Evolutionary conservation across 192 early-diverging fungal species (phyloP).

Genomic region (Coemansia asiatica): DNA sequence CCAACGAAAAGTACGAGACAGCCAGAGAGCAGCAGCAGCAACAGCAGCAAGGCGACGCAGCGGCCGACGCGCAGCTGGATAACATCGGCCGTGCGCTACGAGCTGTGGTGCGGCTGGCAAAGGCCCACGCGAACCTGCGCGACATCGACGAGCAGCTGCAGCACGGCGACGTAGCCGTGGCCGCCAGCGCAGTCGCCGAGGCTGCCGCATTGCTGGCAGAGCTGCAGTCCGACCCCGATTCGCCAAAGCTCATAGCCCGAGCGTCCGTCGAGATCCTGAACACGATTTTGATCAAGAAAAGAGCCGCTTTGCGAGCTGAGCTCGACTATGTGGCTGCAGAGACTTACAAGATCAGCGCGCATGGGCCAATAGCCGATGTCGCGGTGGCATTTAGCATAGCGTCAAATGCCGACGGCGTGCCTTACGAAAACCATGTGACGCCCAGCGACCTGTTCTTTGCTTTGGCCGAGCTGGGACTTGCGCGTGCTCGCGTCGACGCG

Average conservation of each 20-base stretch:
- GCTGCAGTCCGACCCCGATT: slow-evolving; percentile 21
- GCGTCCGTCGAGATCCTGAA: slow-evolving; percentile 20
- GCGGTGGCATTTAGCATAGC: slow-evolving; percentile 22
- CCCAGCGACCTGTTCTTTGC: slow-evolving; percentile 49
- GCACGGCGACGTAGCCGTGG: slow-evolving; percentile 42
- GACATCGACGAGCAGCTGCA: slow-evolving; percentile 47
- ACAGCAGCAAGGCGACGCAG: not conserved
- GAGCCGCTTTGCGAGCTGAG: slow-evolving; percentile 35
- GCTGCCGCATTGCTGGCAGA: slow-evolving; percentile 25
- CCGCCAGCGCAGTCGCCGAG: slow-evolving; percentile 45
- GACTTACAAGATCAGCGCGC: slow-evolving; percentile 19
- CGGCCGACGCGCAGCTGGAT: slow-evolving; percentile 19
- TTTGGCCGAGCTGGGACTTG: slow-evolving; percentile 41
- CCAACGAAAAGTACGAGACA: slow-evolving; percentile 44
- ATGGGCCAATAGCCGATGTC: slow-evolving; percentile 24
- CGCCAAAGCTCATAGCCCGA: not conserved
- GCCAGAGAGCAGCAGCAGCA: slow-evolving; percentile 9
- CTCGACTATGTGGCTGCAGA: slow-evolving; percentile 38
- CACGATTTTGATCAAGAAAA: slow-evolving; percentile 25
- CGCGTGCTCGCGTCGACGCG: slow-evolving; percentile 14
- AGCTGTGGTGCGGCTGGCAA: slow-evolving; percentile 32
- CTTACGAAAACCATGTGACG: slow-evolving; percentile 46
- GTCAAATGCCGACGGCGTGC: slow-evolving; percentile 35
- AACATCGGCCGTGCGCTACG: slow-evolving; percentile 21
- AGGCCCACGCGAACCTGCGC: slow-evolving; percentile 43